Evolutionary conservation across 2,329 filamentous ascomycete genomes (phyloP).

Genomic region (Neopestalotiopsis rosae): DNA sequence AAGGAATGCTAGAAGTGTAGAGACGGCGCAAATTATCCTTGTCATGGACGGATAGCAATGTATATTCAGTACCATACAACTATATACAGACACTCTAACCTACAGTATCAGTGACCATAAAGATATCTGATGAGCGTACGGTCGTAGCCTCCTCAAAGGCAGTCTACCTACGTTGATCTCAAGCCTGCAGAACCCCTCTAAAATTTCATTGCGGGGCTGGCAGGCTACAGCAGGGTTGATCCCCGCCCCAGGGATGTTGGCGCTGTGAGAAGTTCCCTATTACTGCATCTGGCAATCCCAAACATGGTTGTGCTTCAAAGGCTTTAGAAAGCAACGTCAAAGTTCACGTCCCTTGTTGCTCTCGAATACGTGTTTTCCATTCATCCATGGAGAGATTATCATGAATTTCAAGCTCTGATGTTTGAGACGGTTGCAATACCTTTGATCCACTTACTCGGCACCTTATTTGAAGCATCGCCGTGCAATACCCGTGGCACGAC

Average conservation of each 20-base stretch:
- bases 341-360: no score
- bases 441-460: no score
- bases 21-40: background rate
- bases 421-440: no score
- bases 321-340: background rate
- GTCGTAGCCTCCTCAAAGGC: no score
- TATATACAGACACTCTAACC: no score
- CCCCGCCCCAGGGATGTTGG: background rate
- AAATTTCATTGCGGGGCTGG: background rate
- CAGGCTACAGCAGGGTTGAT: background rate
- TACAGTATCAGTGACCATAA: no score
- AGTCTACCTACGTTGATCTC: background rate
- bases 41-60: no score
- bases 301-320: background rate
- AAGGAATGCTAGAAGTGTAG: constrained; percentile 26
- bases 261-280: background rate
- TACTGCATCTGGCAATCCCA: constrained; percentile 1
- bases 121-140: background rate
- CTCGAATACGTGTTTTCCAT: no score
- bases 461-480: no score
- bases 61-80: no score
- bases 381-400: no score
- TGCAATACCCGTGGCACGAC: background rate
- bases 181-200: background rate
- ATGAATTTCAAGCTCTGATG: no score